phyloP scores from a whole-genome alignment of 306 rosid species.

The Medicago ruthenica region DNA sequence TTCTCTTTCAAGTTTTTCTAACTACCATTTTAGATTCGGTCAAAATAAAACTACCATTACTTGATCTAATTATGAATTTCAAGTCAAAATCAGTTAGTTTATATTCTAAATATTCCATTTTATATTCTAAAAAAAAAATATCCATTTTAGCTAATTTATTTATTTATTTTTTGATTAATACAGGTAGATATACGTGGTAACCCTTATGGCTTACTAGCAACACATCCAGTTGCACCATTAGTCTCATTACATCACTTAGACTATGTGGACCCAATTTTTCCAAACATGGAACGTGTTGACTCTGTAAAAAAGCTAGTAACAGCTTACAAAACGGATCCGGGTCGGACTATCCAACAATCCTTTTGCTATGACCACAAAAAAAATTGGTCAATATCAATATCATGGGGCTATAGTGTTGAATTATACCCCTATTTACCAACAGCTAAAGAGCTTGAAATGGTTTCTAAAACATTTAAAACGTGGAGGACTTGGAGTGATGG shows the following conservation, averaged over 20 bases:
- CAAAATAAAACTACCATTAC: neutral
- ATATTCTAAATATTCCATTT: too few species aligned
- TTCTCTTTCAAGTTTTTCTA: neutral
- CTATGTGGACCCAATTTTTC: conserved; percentile 61
- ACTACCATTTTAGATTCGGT: neutral
- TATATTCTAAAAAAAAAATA: too few species aligned
- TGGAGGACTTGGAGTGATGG: conserved; percentile 53
- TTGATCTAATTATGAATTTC: neutral
- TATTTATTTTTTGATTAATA: neutral
- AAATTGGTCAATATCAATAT: conserved; percentile 74
- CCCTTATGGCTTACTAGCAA: conserved; percentile 69
- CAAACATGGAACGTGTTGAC: conserved; percentile 41
- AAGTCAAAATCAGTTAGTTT: neutral
- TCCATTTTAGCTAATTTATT: neutral
- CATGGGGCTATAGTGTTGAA: conserved; percentile 75
- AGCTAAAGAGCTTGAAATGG: conserved; percentile 57
- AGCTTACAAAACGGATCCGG: conserved; percentile 56
- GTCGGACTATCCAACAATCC: conserved; percentile 59
- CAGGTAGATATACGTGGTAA: conserved; percentile 70
- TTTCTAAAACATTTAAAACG: conserved; percentile 53
- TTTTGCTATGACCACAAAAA: conserved; percentile 63
- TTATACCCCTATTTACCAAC: conserved; percentile 57
- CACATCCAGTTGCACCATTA: conserved; percentile 76
- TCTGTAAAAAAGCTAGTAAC: conserved; percentile 41
- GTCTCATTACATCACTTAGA: conserved; percentile 84